Evolutionary conservation across 2,329 filamentous ascomycete genomes (phyloP), one percentile per base, ranked within the genome.

Genomic region (Cordyceps javanica): DNA sequence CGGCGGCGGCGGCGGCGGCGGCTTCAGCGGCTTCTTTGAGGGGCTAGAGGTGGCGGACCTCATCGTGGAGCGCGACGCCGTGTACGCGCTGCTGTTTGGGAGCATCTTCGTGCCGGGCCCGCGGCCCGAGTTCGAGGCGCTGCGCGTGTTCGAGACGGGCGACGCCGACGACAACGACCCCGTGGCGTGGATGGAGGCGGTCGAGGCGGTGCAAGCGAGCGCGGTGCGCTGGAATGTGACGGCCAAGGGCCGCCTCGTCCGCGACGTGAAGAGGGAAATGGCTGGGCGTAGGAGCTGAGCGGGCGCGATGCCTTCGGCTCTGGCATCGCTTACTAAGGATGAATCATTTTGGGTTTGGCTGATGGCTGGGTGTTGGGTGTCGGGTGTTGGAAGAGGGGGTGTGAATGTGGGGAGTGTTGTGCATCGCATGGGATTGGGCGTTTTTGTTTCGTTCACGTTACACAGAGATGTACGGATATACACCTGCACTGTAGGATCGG

Each of bases 61-160:
- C 3, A 82, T 82, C 80, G 77, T 79, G 69, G 80, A 84, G 66
- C 75, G 80, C 14, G 74, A 79, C 59, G 77, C 75, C 2, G 70
- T 75, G 0, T 83, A 83, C 64, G 72, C 70, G 3, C 65, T 78
- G 32, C 71, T 84, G 28, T 70, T 77, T 63, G 68, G 66, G 16
- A 65, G 73, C 58, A 61, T 79, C 38, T 67, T 75, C 23, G 11
- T 57, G 8, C 55, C 55, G n/a, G 65, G 67, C 39, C 59, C 64
- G 21, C 59, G 60, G 4, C 65, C 64, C 7, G 61, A 62, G 2
- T 82, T 77, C 73, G 62, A 64, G n/a, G 62, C 66, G n/a, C 67
- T 82, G 11, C 69, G 67, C 21, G 69, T 73, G 5, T 80, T 82
- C 54, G 78, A 82, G 65, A 77, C 73, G 44, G 79, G 78, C 26